Evolutionary conservation across 2,329 filamentous ascomycete genomes (phyloP).

Genomic region (Trichoderma endophyticum): DNA sequence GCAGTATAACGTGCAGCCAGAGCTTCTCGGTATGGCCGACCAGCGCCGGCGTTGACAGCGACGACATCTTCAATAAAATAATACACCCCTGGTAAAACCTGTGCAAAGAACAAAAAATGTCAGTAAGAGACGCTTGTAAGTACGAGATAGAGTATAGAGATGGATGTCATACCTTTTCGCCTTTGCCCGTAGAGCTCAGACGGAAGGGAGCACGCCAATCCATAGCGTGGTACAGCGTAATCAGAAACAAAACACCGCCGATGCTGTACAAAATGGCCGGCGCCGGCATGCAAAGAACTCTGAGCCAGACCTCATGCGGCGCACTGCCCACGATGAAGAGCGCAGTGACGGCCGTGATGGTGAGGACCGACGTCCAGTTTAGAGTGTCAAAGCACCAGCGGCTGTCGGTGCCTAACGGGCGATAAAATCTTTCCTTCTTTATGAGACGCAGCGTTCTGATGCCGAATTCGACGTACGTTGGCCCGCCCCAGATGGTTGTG

Average conservation of each 20-base stretch:
- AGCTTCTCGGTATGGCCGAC: constrained; percentile 41
- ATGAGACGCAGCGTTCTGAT: constrained; percentile 48
- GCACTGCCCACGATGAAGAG: constrained; percentile 50
- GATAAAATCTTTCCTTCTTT: constrained; percentile 47
- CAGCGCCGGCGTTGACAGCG: constrained; percentile 61
- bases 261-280: constrained; percentile 49
- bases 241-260: constrained; percentile 40
- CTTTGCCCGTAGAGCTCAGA: constrained; percentile 61
- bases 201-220: constrained; percentile 54
- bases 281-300: constrained; percentile 50
- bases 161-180: constrained; percentile 34
- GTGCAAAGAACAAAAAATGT: not conserved
- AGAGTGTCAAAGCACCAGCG: constrained; percentile 51
- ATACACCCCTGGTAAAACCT: constrained; percentile 58
- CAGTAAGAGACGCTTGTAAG: not conserved
- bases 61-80: constrained; percentile 67
- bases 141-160: not conserved
- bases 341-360: constrained; percentile 48
- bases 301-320: constrained; percentile 47
- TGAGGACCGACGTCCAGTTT: constrained; percentile 45
- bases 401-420: constrained; percentile 45
- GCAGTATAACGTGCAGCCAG: constrained; percentile 41
- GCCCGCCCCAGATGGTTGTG: constrained; percentile 53
- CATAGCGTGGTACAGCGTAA: constrained; percentile 34
- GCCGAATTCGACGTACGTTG: constrained; percentile 53